Conservation (phyloP, 345 rosid species). For the Brassica incana region DNA sequence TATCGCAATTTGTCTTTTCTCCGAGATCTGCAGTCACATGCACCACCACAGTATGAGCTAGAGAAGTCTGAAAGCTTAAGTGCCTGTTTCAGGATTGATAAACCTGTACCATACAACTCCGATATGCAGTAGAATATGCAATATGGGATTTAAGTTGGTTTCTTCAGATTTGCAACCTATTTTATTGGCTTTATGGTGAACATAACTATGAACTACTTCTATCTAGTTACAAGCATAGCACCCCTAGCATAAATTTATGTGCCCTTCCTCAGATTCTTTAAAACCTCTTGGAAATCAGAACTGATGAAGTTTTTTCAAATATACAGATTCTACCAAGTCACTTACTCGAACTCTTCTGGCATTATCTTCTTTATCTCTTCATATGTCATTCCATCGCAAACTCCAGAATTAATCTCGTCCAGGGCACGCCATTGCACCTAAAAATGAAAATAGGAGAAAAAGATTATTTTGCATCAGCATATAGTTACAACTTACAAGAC, state of each 20-base stretch:
- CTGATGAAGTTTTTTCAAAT: neutral
- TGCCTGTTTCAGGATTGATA: slow-evolving; percentile 8
- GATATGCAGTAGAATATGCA: neutral
- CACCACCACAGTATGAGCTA: slow-evolving; percentile 27
- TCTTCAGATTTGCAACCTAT: neutral
- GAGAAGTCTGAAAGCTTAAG: slow-evolving; percentile 14
- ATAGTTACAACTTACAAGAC: neutral
- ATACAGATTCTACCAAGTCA: slow-evolving; percentile 15
- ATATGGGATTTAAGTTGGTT: neutral
- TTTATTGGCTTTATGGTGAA: slow-evolving; percentile 16
- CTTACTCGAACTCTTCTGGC: slow-evolving; percentile 98
- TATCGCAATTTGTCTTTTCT: slow-evolving; percentile 90
- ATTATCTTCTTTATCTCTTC: slow-evolving; percentile 88
- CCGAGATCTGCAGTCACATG: slow-evolving; percentile 58
- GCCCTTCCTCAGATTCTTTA: neutral
- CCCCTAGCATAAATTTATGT: neutral
- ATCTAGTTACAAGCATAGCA: neutral
- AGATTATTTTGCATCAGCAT: neutral
- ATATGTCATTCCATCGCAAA: slow-evolving; percentile 98
- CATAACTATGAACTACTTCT: neutral
- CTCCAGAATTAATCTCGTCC: slow-evolving; percentile 99
- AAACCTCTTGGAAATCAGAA: neutral
- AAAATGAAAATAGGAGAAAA: slow-evolving; percentile 20
- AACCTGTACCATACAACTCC: neutral
- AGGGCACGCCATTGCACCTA: slow-evolving; percentile 99